A percentile compares a stretch with the other conserved stretches of the same genome.
Evolutionary conservation across 371 early-diverging fungal genomes (phyloP).

Genomic region (Coemansia sp.): DNA sequence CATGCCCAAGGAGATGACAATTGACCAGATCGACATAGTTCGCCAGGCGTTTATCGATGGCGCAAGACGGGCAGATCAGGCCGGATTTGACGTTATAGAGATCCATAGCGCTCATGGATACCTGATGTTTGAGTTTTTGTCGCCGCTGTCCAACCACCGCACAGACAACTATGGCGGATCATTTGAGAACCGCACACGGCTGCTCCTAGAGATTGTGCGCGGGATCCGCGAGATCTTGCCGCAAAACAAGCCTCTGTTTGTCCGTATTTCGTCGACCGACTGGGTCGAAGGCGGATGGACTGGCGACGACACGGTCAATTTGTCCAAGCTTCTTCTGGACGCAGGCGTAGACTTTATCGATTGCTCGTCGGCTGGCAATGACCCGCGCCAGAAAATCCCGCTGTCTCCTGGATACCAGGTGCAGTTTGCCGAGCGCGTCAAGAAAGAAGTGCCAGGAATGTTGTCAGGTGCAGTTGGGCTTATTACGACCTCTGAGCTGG

Average conservation of each 20-base stretch:
- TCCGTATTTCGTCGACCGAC: constrained; percentile 76
- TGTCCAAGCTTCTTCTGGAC: constrained; percentile 57
- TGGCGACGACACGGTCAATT: constrained; percentile 62
- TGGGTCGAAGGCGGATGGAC: constrained; percentile 66
- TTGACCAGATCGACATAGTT: constrained; percentile 62
- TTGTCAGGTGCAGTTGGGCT: constrained; percentile 72
- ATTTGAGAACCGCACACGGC: constrained; percentile 73
- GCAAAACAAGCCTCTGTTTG: constrained; percentile 71
- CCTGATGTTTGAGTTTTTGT: constrained; percentile 74
- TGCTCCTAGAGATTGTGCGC: constrained; percentile 63
- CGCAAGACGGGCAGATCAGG: constrained; percentile 68
- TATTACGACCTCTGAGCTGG: constrained; percentile 65
- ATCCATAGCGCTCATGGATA: constrained; percentile 84
- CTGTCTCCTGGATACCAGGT: constrained; percentile 69
- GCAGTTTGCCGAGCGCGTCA: constrained; percentile 62
- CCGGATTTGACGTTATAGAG: constrained; percentile 84
- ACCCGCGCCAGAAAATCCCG: constrained; percentile 55
- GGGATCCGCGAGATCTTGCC: constrained; percentile 74
- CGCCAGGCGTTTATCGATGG: constrained; percentile 67
- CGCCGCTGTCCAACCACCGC: constrained; percentile 76
- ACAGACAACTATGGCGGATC: constrained; percentile 82
- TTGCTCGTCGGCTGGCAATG: constrained; percentile 69
- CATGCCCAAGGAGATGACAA: constrained; percentile 61
- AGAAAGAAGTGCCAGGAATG: constrained; percentile 58
- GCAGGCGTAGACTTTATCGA: constrained; percentile 78